Percentiles rank a stretch among this genome's conserved stretches.
Conservation (phyloP, 495 filamentous ascomycete genomes). For the Neurospora intermedia region DNA sequence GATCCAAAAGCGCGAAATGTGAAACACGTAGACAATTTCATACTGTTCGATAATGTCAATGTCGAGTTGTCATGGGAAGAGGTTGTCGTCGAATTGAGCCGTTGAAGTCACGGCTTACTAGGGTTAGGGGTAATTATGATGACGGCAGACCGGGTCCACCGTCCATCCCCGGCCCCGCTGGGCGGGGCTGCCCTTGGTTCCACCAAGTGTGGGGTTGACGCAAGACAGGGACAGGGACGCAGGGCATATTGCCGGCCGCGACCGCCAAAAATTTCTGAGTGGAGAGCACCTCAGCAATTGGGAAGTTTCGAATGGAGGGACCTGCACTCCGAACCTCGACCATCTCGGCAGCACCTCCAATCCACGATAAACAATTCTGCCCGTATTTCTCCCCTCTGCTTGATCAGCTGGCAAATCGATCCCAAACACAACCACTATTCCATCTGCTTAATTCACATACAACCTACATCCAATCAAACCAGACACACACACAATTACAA, state of each 20-base stretch:
- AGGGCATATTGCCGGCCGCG: conserved; percentile 8
- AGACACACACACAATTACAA: conserved; percentile 20
- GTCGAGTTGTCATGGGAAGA: not conserved
- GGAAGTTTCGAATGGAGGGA: conserved; percentile 1
- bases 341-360: not conserved
- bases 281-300: not conserved
- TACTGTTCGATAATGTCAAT: not conserved
- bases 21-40: not conserved
- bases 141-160: not conserved
- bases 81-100: not conserved
- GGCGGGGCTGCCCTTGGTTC: not conserved
- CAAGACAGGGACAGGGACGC: not conserved
- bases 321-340: not conserved
- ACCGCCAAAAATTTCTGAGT: conserved; percentile 30
- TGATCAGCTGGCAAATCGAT: not conserved
- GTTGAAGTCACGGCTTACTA: not conserved
- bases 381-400: not conserved
- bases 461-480: not conserved
- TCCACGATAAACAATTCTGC: not conserved
- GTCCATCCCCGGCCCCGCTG: not conserved
- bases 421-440: conserved; percentile 1
- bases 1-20: not conserved
- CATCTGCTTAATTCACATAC: not conserved
- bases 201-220: fast-evolving
- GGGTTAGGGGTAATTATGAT: not conserved